These are phyloP conservation scores for Xylaria bambusicola DNA, from an alignment of 495 filamentous ascomycete genomes.

Conservation along the genomic window DNA sequence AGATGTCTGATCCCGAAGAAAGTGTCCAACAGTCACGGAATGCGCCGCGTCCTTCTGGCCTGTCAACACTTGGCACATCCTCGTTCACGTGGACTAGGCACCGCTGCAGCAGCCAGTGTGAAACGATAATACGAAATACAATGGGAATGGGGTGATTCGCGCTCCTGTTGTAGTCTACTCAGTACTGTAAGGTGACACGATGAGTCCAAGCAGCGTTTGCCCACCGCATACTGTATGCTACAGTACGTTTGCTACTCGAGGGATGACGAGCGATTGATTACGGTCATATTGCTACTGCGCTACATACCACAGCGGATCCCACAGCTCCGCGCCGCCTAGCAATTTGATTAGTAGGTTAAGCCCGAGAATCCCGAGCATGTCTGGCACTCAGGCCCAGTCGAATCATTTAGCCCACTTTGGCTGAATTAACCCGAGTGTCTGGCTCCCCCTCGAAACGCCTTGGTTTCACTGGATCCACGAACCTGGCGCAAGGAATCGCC, in stretches of 20 bases:
- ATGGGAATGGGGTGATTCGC: conserved; percentile 7
- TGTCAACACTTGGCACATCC: background rate
- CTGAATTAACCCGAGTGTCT: conserved; percentile 20
- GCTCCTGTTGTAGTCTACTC: background rate
- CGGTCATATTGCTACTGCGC: background rate
- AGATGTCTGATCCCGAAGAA: conserved; percentile 16
- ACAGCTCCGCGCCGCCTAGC: background rate
- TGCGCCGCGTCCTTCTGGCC: background rate
- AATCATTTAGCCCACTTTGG: background rate
- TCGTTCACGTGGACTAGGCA: background rate
- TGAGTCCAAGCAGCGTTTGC: too few species aligned
- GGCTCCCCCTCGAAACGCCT: conserved; percentile 11
- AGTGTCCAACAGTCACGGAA: conserved; percentile 4
- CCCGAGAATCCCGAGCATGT: conserved; percentile 7
- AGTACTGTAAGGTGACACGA: too few species aligned
- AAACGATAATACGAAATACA: conserved; percentile 6
- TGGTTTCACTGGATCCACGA: conserved; percentile 22
- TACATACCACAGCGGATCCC: background rate
- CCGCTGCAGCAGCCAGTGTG: background rate
- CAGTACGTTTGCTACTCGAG: background rate
- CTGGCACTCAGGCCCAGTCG: conserved; percentile 4
- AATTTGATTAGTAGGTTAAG: background rate
- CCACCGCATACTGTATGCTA: conserved; percentile 7
- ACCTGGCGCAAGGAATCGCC: conserved; percentile 19
- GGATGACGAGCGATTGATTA: background rate